Percentiles rank a stretch among this genome's conserved stretches.
Conservation (phyloP, 306 rosid species). For the Trifolium pratense region DNA sequence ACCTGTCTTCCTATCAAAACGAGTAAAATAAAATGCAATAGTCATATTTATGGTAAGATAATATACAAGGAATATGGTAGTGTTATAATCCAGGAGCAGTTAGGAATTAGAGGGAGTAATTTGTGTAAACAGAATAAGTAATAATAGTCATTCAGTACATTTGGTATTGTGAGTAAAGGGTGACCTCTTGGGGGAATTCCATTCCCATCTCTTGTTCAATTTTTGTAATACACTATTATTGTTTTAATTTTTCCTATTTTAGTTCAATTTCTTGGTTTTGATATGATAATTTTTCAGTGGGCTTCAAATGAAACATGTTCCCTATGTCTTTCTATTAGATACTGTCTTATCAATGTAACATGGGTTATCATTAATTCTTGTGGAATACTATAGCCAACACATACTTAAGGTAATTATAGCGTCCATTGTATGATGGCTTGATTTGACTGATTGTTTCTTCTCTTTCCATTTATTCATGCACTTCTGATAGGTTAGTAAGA, state of each 20-base stretch:
- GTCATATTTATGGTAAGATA: conserved; percentile 29
- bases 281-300: conserved; percentile 13
- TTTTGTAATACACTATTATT: not conserved
- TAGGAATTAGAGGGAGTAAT: not conserved
- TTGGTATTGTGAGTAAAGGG: conserved; percentile 13
- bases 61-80: conserved; percentile 15
- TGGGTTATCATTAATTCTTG: no score
- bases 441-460: not conserved
- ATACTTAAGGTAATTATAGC: not conserved
- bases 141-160: not conserved
- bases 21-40: conserved; percentile 15
- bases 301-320: conserved; percentile 26
- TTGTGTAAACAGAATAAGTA: not conserved
- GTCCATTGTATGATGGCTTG: not conserved
- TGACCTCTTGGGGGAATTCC: not conserved
- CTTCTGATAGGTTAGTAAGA: not conserved
- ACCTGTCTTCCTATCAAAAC: conserved; percentile 23
- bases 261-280: conserved; percentile 8
- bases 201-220: not conserved
- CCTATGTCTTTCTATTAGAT: conserved; percentile 9
- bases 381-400: no score
- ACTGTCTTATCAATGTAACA: conserved; percentile 3
- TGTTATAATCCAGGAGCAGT: not conserved
- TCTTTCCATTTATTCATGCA: not conserved
- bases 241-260: conserved; percentile 12